A percentile compares a stretch with the other conserved stretches of the same genome.
Evolutionary conservation across 345 rosid species (phyloP).

Genomic region (Erysimum cheiranthoides): DNA sequence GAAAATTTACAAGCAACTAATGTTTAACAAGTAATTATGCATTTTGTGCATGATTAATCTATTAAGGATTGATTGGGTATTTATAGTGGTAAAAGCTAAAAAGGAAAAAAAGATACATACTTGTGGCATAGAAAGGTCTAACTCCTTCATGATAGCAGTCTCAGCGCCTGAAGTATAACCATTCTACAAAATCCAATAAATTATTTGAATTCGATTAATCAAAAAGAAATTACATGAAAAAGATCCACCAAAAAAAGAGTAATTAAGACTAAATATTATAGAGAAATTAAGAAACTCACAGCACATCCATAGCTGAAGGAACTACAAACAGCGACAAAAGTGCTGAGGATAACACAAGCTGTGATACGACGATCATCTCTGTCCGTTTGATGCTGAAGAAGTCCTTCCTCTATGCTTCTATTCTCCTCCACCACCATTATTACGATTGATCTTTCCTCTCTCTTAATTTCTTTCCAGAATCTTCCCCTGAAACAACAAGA

Average conservation of each 20-base stretch:
- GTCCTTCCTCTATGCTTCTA: constrained; percentile 41
- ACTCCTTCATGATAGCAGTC: constrained; percentile 56
- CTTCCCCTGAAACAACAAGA: not conserved
- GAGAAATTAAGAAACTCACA: constrained; percentile 40
- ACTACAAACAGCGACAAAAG: constrained; percentile 54
- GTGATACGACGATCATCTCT: constrained; percentile 36
- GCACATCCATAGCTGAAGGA: constrained; percentile 53
- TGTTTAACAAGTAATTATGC: not conserved
- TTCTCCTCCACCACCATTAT: constrained; percentile 33
- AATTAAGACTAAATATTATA: not conserved
- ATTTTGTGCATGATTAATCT: not conserved
- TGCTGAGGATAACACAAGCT: constrained; percentile 47
- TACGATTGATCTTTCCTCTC: not conserved
- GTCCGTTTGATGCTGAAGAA: constrained; percentile 31
- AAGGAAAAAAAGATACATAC: constrained; percentile 41
- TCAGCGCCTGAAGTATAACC: constrained; percentile 70
- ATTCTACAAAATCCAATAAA: constrained; percentile 39
- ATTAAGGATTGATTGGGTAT: not conserved
- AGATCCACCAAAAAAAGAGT: not conserved
- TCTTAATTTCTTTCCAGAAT: not conserved
- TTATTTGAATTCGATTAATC: not conserved
- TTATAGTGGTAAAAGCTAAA: not conserved
- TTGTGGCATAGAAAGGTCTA: constrained; percentile 60
- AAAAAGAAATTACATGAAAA: not conserved
- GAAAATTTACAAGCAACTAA: not conserved